Percentiles rank a stretch among this genome's conserved stretches.
Evolutionary conservation across 139 green algal species (phyloP).

Genomic region (Microglena sp.): DNA sequence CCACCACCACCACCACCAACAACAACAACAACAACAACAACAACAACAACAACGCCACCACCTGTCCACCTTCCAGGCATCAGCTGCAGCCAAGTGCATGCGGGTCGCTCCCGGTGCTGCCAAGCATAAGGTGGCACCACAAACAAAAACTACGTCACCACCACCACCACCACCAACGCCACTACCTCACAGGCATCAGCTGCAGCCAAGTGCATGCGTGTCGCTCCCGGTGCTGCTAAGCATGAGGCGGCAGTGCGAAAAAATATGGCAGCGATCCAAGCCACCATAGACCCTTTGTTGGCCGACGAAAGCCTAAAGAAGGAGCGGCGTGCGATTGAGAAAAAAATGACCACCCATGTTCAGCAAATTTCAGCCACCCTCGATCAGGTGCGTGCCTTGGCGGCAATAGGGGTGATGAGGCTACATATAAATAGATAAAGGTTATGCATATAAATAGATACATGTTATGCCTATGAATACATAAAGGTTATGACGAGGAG

Average conservation of each 20-base stretch:
- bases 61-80: no score
- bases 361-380: constrained; percentile 63
- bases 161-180: neutral
- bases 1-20: no score
- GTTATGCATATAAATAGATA: no score
- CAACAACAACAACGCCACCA: no score
- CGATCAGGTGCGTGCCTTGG: constrained; percentile 30
- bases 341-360: constrained; percentile 62
- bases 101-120: neutral
- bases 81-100: neutral
- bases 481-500: no score
- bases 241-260: neutral
- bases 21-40: no score
- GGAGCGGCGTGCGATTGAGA: constrained; percentile 49
- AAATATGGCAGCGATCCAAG: neutral
- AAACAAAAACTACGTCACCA: neutral
- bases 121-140: neutral
- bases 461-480: no score
- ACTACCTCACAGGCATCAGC: no score
- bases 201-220: neutral
- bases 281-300: constrained; percentile 9
- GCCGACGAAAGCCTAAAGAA: constrained; percentile 34
- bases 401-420: no score
- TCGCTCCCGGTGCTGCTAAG: neutral
- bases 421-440: no score